These are phyloP conservation scores for Tylopilus plumbeoviolaceoides DNA, from an alignment of 768 basidiomycete species.

Conservation along the genomic window DNA sequence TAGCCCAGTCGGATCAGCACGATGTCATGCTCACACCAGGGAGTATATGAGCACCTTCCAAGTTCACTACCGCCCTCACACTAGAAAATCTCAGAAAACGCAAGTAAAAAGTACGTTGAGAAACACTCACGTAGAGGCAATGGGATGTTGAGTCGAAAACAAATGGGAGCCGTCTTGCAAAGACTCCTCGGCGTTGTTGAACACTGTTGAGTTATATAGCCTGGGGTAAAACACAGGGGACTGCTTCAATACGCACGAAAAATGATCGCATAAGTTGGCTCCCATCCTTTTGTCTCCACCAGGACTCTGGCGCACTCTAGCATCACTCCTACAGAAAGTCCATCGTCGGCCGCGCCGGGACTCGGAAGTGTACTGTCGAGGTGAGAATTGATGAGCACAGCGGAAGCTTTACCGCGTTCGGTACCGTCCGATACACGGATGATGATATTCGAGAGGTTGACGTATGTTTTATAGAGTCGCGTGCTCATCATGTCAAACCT, in stretches of 20 bases:
- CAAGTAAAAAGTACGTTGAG: not conserved
- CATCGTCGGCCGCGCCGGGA: slow-evolving; percentile 89
- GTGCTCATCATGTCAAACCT: slow-evolving; percentile 93
- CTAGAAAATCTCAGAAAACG: slow-evolving; percentile 33
- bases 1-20: slow-evolving; percentile 23
- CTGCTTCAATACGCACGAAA: slow-evolving; percentile 67
- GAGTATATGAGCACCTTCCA: slow-evolving; percentile 58
- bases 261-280: slow-evolving; percentile 72
- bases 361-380: slow-evolving; percentile 87
- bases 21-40: not conserved
- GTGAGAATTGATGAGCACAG: slow-evolving; percentile 85
- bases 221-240: not conserved
- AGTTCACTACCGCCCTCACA: slow-evolving; percentile 82
- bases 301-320: slow-evolving; percentile 83
- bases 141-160: slow-evolving; percentile 85
- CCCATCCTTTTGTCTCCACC: slow-evolving; percentile 57
- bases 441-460: slow-evolving; percentile 84
- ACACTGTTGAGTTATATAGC: slow-evolving; percentile 48
- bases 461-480: slow-evolving; percentile 81
- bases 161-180: slow-evolving; percentile 93
- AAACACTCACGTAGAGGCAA: slow-evolving; percentile 56
- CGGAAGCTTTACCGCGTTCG: slow-evolving; percentile 66
- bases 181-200: slow-evolving; percentile 93
- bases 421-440: slow-evolving; percentile 82
- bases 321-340: slow-evolving; percentile 86